Conservation (phyloP, 2,329 filamentous ascomycete species). For the Xylaria sp. region DNA sequence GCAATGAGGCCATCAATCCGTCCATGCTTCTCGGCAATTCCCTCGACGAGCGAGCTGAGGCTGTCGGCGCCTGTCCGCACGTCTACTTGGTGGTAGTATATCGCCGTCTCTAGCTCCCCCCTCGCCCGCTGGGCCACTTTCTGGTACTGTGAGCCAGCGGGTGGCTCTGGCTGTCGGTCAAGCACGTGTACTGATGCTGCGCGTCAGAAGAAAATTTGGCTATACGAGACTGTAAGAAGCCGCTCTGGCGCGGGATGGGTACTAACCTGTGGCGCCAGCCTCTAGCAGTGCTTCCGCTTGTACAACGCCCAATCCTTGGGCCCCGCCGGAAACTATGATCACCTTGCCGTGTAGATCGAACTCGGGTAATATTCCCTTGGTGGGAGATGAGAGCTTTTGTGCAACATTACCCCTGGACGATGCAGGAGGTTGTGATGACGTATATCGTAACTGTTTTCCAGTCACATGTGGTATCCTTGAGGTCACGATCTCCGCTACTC, state of each 20-base stretch:
- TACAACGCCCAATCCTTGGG: conserved; percentile 76
- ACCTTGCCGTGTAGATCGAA: conserved; percentile 78
- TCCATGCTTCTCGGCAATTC: conserved; percentile 72
- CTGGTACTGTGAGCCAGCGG: conserved; percentile 63
- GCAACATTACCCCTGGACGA: not conserved
- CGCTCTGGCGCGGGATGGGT: not conserved
- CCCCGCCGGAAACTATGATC: conserved; percentile 77
- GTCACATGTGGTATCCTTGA: conserved; percentile 11
- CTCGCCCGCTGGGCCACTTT: conserved; percentile 67
- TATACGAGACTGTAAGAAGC: not conserved
- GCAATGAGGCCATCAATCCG: conserved; percentile 80
- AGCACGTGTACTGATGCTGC: conserved; percentile 63
- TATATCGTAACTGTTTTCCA: conserved; percentile 8
- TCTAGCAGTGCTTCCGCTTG: conserved; percentile 81
- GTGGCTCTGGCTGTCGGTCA: conserved; percentile 64
- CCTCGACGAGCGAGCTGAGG: conserved; percentile 70
- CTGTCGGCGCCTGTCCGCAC: conserved; percentile 70
- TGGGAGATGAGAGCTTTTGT: not conserved
- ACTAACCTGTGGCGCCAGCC: conserved; percentile 70
- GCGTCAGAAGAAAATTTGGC: conserved; percentile 17
- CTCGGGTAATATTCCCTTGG: conserved; percentile 60
- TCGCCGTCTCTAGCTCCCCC: conserved; percentile 67
- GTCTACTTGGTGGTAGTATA: conserved; percentile 80
- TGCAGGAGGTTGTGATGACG: conserved; percentile 10
- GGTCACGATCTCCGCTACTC: conserved; percentile 11